Evolutionary conservation across 2,329 filamentous ascomycete species (phyloP).

Genomic region (Clonostachys chloroleuca): DNA sequence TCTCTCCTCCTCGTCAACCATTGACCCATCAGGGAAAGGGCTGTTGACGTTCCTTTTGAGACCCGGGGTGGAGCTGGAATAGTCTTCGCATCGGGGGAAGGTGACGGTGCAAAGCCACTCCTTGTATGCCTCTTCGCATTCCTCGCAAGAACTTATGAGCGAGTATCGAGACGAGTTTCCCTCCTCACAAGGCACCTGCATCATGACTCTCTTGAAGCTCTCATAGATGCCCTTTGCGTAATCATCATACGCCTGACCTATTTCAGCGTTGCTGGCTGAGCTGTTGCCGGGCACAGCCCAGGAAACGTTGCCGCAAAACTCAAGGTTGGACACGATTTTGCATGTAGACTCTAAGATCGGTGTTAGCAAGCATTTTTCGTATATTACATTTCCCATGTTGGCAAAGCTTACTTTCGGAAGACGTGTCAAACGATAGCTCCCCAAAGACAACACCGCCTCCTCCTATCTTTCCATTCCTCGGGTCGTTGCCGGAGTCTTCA

Average conservation of each 20-base stretch:
- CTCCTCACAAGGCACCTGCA: conserved; percentile 82
- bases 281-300: conserved; percentile 87
- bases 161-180: conserved; percentile 73
- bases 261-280: conserved; percentile 49
- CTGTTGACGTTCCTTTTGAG: conserved; percentile 65
- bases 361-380: too few relatives aligned
- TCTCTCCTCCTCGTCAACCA: conserved; percentile 30
- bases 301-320: conserved; percentile 82
- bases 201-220: conserved; percentile 77
- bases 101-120: conserved; percentile 91
- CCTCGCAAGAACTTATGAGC: conserved; percentile 67
- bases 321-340: conserved; percentile 78
- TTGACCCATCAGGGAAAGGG: conserved; percentile 65
- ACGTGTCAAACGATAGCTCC: not conserved
- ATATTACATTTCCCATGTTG: too few relatives aligned
- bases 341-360: conserved; percentile 65
- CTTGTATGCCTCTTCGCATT: conserved; percentile 82
- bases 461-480: not conserved
- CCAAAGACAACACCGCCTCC: not conserved
- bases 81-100: conserved; percentile 90
- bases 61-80: conserved; percentile 44
- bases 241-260: conserved; percentile 74
- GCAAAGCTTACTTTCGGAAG: too few relatives aligned
- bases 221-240: conserved; percentile 65
- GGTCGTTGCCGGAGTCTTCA: not conserved